Evolutionary conservation across 2,329 filamentous ascomycete species (phyloP).

Genomic region (Paecilomyces dactylethromorphus): DNA sequence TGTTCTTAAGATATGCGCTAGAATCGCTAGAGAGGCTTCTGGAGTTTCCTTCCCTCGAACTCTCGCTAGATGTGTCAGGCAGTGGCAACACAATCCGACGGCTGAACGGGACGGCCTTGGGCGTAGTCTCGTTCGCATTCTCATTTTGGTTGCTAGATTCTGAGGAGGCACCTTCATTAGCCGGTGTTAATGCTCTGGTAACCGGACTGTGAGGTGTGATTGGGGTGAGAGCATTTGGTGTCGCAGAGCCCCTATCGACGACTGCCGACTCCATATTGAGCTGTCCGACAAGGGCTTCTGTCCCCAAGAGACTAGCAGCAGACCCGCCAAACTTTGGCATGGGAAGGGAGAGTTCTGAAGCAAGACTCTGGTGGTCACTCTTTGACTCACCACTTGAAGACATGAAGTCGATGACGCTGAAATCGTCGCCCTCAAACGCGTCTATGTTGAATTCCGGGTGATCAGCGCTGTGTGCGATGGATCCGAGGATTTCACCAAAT

Average conservation of each 20-base stretch:
- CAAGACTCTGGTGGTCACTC: slow-evolving; percentile 28
- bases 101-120: slow-evolving; percentile 24
- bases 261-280: slow-evolving; percentile 42
- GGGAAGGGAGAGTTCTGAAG: slow-evolving; percentile 32
- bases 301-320: slow-evolving; percentile 41
- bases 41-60: slow-evolving; percentile 18
- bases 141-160: slow-evolving; percentile 8
- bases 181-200: slow-evolving; percentile 16
- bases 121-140: slow-evolving; percentile 19
- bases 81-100: slow-evolving; percentile 33
- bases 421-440: slow-evolving; percentile 21
- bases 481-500: slow-evolving; percentile 56
- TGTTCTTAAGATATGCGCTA: slow-evolving; percentile 6
- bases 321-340: slow-evolving; percentile 28
- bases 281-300: slow-evolving; percentile 41
- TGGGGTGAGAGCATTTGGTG: slow-evolving; percentile 24
- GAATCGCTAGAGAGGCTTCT: slow-evolving; percentile 6
- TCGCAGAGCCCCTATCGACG: slow-evolving; percentile 21
- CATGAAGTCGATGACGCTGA: slow-evolving; percentile 32
- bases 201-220: slow-evolving; percentile 25
- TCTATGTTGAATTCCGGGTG: slow-evolving; percentile 31
- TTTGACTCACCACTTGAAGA: slow-evolving; percentile 35
- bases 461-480: slow-evolving; percentile 48
- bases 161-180: slow-evolving; percentile 10
- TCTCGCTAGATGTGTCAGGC: slow-evolving; percentile 32